phyloP scores from a whole-genome alignment of 2,329 filamentous ascomycete species.

The Fulvia fulva region DNA sequence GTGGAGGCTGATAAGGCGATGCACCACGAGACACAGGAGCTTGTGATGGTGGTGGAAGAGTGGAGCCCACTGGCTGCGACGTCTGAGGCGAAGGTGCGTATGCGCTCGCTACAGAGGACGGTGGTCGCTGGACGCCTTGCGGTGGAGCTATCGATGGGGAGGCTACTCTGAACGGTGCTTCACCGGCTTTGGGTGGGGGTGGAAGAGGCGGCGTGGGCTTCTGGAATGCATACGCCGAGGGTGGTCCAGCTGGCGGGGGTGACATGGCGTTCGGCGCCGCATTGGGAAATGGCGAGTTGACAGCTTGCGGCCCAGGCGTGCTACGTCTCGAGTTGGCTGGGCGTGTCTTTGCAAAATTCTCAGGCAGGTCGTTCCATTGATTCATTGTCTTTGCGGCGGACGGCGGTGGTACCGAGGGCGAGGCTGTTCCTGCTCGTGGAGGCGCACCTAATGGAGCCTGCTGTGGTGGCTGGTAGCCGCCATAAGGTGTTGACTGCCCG shows the following conservation, averaged over 20 bases:
- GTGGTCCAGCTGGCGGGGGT: conserved; percentile 54
- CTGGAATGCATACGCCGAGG: conserved; percentile 55
- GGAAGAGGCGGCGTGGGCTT: conserved; percentile 68
- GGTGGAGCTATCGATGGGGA: conserved; percentile 63
- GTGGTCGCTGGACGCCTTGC: conserved; percentile 39
- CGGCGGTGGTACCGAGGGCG: conserved; percentile 61
- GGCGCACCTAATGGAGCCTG: conserved; percentile 52
- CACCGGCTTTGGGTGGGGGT: conserved; percentile 77
- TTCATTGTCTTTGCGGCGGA: conserved; percentile 67
- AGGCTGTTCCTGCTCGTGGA: conserved; percentile 64
- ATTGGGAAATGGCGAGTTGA: conserved; percentile 71
- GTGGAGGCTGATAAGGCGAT: conserved; percentile 83
- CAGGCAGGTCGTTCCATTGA: conserved; percentile 93
- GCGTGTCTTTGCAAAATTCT: conserved; percentile 69
- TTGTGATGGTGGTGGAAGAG: conserved; percentile 44
- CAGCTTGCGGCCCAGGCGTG: conserved; percentile 65
- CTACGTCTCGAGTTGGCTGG: conserved; percentile 58
- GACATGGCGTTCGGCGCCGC: conserved; percentile 50
- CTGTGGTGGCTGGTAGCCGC: conserved; percentile 42
- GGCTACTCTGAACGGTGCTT: conserved; percentile 61
- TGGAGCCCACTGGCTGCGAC: conserved; percentile 38
- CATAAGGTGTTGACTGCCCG: conserved; percentile 37
- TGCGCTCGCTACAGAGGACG: conserved; percentile 55
- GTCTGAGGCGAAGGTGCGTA: conserved; percentile 60
- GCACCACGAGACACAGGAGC: conserved; percentile 67